These are phyloP conservation scores for Arthrinium phaeospermum DNA, from an alignment of 2,329 filamentous ascomycete species.

Conservation along the genomic window DNA sequence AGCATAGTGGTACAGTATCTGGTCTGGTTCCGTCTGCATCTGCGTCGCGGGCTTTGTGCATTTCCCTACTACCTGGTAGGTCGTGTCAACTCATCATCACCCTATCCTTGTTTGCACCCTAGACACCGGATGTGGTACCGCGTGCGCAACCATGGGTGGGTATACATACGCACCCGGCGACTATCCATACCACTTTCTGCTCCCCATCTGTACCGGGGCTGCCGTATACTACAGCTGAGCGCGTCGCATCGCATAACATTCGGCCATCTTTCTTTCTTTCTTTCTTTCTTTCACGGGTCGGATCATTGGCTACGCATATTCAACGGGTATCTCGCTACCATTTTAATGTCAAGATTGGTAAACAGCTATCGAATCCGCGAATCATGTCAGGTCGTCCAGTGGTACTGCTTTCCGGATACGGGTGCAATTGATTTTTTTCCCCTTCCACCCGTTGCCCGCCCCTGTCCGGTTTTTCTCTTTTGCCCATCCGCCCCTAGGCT, in stretches of 20 bases:
- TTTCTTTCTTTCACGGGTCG: neutral
- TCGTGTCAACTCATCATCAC: neutral
- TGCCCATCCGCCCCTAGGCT: neutral
- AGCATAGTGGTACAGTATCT: neutral
- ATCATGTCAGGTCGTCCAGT: neutral
- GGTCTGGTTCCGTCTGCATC: neutral
- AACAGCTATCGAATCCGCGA: conserved; percentile 7
- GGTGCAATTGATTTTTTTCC: neutral
- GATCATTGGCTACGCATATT: neutral
- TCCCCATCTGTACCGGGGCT: neutral
- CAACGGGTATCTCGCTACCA: conserved; percentile 12
- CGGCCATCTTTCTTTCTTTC: too few relatives aligned
- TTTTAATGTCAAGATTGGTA: neutral
- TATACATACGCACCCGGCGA: neutral
- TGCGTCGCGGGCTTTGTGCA: neutral
- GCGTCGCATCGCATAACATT: neutral
- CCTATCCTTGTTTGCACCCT: neutral
- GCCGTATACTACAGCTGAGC: neutral
- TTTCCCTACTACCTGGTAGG: neutral
- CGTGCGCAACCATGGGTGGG: neutral
- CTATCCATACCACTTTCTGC: neutral
- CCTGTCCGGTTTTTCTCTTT: neutral
- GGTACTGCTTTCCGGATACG: neutral
- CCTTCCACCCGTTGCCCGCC: neutral
- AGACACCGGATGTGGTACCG: neutral